phyloP scores from a whole-genome alignment of 139 green algal genomes.

The Closterium sp. region DNA sequence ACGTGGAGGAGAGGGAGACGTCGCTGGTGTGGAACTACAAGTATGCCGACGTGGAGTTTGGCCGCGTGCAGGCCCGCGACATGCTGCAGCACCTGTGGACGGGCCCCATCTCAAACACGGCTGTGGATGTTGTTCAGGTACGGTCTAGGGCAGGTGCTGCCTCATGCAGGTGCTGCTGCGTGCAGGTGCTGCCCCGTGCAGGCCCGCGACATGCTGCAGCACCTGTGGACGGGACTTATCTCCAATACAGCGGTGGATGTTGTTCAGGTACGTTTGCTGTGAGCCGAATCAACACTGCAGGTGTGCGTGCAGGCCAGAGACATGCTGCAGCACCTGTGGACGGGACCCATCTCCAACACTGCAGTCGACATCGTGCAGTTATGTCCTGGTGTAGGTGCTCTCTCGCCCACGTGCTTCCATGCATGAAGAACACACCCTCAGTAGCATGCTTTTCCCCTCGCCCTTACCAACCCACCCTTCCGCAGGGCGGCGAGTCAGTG shows the following conservation, averaged over 20 bases:
- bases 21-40: constrained; percentile 98
- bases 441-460: not conserved
- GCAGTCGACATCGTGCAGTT: constrained; percentile 93
- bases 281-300: not conserved
- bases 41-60: constrained; percentile 67
- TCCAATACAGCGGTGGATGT: constrained; percentile 95
- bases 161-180: no score
- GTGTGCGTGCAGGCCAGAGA: constrained; percentile 56
- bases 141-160: not conserved
- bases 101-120: constrained; percentile 92
- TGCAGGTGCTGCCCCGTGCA: not conserved
- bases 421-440: no score
- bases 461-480: no score
- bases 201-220: not conserved
- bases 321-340: not conserved
- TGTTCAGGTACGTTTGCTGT: constrained; percentile 66
- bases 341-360: constrained; percentile 85
- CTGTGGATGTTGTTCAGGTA: constrained; percentile 93
- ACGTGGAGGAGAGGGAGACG: constrained; percentile 79
- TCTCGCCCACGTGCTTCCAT: no score
- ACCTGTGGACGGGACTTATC: constrained; percentile 62
- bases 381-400: not conserved
- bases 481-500: no score
- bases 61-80: constrained; percentile 65
- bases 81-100: constrained; percentile 94